Evolutionary conservation across 208 protist species (phyloP).

Genomic region (Porcisia hertigi): DNA sequence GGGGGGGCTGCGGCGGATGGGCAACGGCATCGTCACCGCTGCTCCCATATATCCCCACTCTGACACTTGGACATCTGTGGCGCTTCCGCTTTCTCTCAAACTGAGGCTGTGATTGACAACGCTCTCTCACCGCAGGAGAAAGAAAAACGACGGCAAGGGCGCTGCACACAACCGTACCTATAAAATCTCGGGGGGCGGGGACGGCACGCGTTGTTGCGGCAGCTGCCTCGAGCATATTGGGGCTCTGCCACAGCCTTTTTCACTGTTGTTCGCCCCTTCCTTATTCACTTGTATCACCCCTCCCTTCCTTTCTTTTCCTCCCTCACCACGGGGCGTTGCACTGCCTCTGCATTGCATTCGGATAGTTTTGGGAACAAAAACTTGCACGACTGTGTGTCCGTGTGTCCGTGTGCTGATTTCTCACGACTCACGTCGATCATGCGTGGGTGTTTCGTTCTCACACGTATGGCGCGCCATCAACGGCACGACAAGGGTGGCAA

Average conservation of each 20-base stretch:
- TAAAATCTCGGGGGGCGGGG: not conserved
- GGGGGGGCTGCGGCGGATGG: not conserved
- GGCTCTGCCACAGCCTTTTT: not conserved
- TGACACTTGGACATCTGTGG: not conserved
- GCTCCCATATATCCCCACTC: not conserved
- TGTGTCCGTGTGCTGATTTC: not conserved
- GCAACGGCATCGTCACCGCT: not conserved
- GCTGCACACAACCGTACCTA: no score
- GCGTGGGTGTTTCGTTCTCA: conserved; percentile 16
- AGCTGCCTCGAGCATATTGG: not conserved
- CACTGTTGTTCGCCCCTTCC: not conserved
- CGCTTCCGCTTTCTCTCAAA: not conserved
- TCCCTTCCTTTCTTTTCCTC: not conserved
- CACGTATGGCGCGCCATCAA: conserved; percentile 35
- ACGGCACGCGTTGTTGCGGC: not conserved
- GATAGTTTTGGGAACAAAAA: not conserved
- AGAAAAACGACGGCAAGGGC: no score
- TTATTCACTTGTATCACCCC: not conserved
- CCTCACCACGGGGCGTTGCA: not conserved
- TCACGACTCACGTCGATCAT: conserved; percentile 7
- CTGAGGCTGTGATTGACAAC: not conserved
- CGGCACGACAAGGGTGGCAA: conserved; percentile 53
- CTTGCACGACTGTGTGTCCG: not conserved
- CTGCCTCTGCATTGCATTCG: not conserved
- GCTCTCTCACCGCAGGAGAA: not conserved